Conservation (phyloP, 495 filamentous ascomycete genomes). For the Echria macrotheca region DNA sequence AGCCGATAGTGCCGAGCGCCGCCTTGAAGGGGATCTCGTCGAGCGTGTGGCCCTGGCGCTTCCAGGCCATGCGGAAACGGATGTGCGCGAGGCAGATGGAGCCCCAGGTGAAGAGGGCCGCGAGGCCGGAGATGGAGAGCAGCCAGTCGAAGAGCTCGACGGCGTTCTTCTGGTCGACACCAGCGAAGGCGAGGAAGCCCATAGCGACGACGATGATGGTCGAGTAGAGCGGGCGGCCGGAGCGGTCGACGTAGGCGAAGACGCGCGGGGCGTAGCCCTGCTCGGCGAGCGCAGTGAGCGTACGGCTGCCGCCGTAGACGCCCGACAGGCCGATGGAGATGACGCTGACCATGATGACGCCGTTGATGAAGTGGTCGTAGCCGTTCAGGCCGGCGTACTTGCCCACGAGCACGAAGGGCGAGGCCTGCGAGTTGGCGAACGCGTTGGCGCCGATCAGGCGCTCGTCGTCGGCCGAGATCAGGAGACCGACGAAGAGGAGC, state of each 20-base stretch:
- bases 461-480: conserved; percentile 40
- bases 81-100: conserved; percentile 40
- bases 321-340: conserved; percentile 58
- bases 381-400: conserved; percentile 58
- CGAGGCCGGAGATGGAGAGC: conserved; percentile 60
- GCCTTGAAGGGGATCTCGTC: conserved; percentile 45
- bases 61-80: conserved; percentile 4
- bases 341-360: conserved; percentile 58
- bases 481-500: conserved; percentile 55
- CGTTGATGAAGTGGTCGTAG: conserved; percentile 66
- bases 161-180: conserved; percentile 21
- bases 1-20: conserved; percentile 57
- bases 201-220: conserved; percentile 50
- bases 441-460: conserved; percentile 37
- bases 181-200: conserved; percentile 33
- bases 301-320: conserved; percentile 58
- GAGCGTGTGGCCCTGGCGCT: conserved; percentile 44
- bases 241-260: conserved; percentile 51
- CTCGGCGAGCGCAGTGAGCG: conserved; percentile 54
- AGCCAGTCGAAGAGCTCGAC: conserved; percentile 55
- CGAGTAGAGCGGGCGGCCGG: conserved; percentile 52
- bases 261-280: conserved; percentile 55
- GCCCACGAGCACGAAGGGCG: conserved; percentile 67
- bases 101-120: conserved; percentile 65
- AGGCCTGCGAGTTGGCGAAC: conserved; percentile 39